These are phyloP conservation scores for Aspergillus alliaceus DNA, from an alignment of 2,329 filamentous ascomycete species.

Conservation along the genomic window DNA sequence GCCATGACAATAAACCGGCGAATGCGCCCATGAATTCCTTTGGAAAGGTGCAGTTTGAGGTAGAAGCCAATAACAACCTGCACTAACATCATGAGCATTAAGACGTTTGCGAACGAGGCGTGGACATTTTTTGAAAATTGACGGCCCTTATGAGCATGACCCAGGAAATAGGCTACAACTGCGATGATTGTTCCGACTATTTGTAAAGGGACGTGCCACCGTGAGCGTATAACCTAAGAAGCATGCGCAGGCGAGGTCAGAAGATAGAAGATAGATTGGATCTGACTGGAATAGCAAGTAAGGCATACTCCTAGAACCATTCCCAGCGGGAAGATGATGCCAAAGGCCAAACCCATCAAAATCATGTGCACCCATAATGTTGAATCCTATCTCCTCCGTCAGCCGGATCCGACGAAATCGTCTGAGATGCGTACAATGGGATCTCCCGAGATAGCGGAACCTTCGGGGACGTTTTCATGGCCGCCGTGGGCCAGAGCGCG, in stretches of 20 bases:
- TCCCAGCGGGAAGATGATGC: constrained; percentile 86
- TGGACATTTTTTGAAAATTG: constrained; percentile 83
- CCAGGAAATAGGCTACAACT: constrained; percentile 83
- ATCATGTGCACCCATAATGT: constrained; percentile 94
- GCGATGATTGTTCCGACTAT: constrained; percentile 72
- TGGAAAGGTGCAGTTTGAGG: constrained; percentile 83
- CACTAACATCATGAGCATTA: constrained; percentile 75
- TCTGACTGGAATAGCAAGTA: background rate
- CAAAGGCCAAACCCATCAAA: constrained; percentile 82
- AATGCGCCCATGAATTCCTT: constrained; percentile 76
- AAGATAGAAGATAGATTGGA: background rate
- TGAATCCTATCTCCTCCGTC: constrained; percentile 56
- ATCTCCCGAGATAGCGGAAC: constrained; percentile 67
- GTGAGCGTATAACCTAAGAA: constrained; percentile 77
- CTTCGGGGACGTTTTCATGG: constrained; percentile 64
- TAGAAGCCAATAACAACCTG: constrained; percentile 84
- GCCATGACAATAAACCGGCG: constrained; percentile 68
- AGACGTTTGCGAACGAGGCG: constrained; percentile 71
- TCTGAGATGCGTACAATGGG: constrained; percentile 61
- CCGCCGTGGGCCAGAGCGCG: constrained; percentile 51
- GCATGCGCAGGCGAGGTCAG: background rate
- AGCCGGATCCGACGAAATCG: constrained; percentile 2
- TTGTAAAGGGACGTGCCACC: constrained; percentile 93
- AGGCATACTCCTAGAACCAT: constrained; percentile 85
- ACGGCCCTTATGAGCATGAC: constrained; percentile 85